Base-by-base conservation (phyloP, 768 basidiomycete genomes). In the Daedaleopsis nitida region DNA sequence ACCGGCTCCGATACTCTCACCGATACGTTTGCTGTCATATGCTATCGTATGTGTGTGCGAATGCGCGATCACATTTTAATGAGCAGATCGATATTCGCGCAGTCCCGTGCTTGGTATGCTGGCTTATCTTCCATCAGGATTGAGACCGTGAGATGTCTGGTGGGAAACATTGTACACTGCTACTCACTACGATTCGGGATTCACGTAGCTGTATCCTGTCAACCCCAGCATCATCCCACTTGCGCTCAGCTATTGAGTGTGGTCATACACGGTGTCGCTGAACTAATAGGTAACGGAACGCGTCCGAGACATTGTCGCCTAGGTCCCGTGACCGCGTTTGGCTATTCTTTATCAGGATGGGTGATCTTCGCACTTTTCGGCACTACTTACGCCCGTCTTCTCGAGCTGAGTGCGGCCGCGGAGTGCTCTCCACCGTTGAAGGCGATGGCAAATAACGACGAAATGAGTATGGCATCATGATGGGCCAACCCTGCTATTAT, bases 61-160 rank as follows among this genome's bases (percentile, higher is more conserved):
- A 59, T 54, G 39, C 57, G 58, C 55, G 57, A 59, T 59, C 49
- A 12, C 52, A 59, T 21, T 27, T 37, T 17, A 11, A 60, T 60
- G 53, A 55, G 37, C 51, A 45, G 51, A 58, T 58, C 44, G 44
- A 17, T 10, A 17, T 45, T 4, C 17, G 37, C 24, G 42, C 23
- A 44, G 19, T 27, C 27, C 3, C 27, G 27, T 32, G 27, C 27
- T 32, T 32, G 27, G 27, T 32, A 32, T 32, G 27, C 27, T 32
- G 27, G 27, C 27, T 32, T 32, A 32, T 32, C 27, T 32, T 3
- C 27, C 27, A 32, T 32, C 27, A 32, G 27, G 27, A 32, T 3
- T 32, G 3, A 32, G 27, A 32, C 27, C 27, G 27, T 32, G 27
- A 32, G 27, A 32, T 32, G 27, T 32, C 27, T 32, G 7, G 27